Conservation (phyloP, 2,329 filamentous ascomycete genomes). For the Fusarium luffae region DNA sequence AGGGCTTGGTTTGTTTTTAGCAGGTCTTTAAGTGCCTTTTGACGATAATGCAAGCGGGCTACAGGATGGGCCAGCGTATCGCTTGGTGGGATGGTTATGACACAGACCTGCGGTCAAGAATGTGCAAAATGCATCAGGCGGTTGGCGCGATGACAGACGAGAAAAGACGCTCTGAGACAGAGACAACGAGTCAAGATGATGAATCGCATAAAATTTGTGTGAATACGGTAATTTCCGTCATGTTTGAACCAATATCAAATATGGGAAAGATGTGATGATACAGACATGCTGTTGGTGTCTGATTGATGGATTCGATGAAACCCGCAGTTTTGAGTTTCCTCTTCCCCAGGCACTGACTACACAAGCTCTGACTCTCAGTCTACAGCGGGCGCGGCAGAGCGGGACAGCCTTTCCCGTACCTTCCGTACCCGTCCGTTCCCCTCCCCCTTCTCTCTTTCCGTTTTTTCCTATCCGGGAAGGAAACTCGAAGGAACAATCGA, state of each 20-base stretch:
- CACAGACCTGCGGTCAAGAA: conserved; percentile 31
- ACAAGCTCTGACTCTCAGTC: background rate
- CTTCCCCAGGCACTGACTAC: conserved; percentile 2
- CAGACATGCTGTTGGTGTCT: conserved; percentile 23
- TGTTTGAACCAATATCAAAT: background rate
- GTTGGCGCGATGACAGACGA: conserved; percentile 16
- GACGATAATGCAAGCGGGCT: conserved; percentile 24
- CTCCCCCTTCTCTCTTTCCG: conserved; percentile 5
- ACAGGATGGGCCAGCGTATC: conserved; percentile 39
- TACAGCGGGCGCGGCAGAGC: background rate
- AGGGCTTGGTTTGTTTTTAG: conserved; percentile 25
- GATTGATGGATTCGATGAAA: conserved; percentile 17
- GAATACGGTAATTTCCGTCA: background rate
- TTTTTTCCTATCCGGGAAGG: conserved; percentile 19
- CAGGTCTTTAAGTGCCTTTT: conserved; percentile 18
- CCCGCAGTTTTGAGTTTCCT: conserved; percentile 38
- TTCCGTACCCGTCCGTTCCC: conserved; percentile 21
- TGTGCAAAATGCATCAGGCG: conserved; percentile 18
- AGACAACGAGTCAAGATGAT: conserved; percentile 2
- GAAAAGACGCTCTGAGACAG: conserved; percentile 15
- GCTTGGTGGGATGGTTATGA: conserved; percentile 29
- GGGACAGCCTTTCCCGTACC: conserved; percentile 12
- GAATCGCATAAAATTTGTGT: background rate
- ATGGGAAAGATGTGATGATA: conserved; percentile 10
- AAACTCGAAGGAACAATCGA: conserved; percentile 24